Conservation (phyloP, 177 flowering plant species). For the Telopea speciosissima region DNA sequence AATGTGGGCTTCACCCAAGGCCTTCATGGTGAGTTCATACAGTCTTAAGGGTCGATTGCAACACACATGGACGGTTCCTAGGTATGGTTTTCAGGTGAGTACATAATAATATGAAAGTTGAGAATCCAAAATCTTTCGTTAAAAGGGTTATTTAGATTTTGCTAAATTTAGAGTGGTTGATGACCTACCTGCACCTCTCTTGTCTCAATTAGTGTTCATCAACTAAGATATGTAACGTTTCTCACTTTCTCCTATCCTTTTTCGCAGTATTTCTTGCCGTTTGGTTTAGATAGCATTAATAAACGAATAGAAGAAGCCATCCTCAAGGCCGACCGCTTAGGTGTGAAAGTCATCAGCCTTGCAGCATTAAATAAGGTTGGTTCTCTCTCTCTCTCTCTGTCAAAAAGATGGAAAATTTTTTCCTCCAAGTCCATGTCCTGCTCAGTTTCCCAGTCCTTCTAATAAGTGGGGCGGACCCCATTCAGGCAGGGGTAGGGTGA, state of each 20-base stretch:
- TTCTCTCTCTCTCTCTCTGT: slow-evolving; percentile 2
- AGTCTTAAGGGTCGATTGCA: slow-evolving; percentile 49
- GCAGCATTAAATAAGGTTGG: slow-evolving; percentile 94
- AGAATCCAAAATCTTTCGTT: not conserved
- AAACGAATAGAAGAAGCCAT: slow-evolving; percentile 80
- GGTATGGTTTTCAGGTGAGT: slow-evolving; percentile 82
- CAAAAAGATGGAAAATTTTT: too few relatives aligned
- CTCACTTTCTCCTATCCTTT: not conserved
- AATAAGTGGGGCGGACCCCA: too few relatives aligned
- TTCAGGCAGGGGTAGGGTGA: too few relatives aligned
- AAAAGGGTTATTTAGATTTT: not conserved
- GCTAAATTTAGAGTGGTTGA: not conserved
- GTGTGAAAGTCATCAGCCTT: slow-evolving; percentile 84
- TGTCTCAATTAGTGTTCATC: not conserved
- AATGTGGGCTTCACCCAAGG: slow-evolving; percentile 72
- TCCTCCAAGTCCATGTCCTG: too few relatives aligned
- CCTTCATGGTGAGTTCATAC: slow-evolving; percentile 55
- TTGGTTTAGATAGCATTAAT: slow-evolving; percentile 74
- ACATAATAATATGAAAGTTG: not conserved
- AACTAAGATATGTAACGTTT: not conserved
- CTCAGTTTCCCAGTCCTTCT: too few relatives aligned
- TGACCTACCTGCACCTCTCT: not conserved
- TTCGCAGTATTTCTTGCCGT: slow-evolving; percentile 87
- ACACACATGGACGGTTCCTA: slow-evolving; percentile 79
- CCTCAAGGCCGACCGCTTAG: slow-evolving; percentile 68